These are phyloP conservation scores for Aspergillus neotritici DNA, from an alignment of 2,329 filamentous ascomycete species.

Conservation along the genomic window DNA sequence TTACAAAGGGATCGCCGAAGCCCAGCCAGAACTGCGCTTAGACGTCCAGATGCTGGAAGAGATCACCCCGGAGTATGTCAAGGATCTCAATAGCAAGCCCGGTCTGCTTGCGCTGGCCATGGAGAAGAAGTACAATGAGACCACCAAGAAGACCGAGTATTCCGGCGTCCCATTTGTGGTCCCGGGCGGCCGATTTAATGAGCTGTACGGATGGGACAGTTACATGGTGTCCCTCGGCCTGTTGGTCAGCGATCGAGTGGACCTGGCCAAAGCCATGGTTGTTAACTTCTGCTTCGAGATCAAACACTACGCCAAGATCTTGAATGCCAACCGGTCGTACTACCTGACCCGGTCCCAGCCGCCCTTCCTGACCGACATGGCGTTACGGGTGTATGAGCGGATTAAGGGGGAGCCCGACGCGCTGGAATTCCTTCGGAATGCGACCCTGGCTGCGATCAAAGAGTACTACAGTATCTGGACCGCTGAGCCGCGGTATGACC, in stretches of 20 bases:
- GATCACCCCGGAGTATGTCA: conserved; percentile 75
- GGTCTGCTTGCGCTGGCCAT: conserved; percentile 87
- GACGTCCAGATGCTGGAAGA: conserved; percentile 76
- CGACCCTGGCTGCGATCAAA: conserved; percentile 89
- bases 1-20: conserved; percentile 72
- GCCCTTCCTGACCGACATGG: conserved; percentile 96
- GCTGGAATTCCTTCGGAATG: conserved; percentile 70
- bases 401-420: conserved; percentile 81
- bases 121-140: conserved; percentile 64
- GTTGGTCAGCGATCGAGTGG: conserved; percentile 74
- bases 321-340: conserved; percentile 94
- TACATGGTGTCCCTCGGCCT: conserved; percentile 96
- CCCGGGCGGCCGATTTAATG: conserved; percentile 94
- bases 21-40: conserved; percentile 75
- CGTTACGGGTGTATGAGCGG: conserved; percentile 83
- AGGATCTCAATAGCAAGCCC: conserved; percentile 78
- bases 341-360: conserved; percentile 92
- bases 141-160: conserved; percentile 64
- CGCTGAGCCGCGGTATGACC: conserved; percentile 69
- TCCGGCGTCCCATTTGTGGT: conserved; percentile 91
- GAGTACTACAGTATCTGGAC: conserved; percentile 92
- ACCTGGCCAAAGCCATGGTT: conserved; percentile 91
- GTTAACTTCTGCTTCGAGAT: conserved; percentile 97
- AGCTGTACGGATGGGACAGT: conserved; percentile 97
- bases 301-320: conserved; percentile 94